Conservation (phyloP, 2,329 filamentous ascomycete species). For the Exophiala dermatitidis region DNA sequence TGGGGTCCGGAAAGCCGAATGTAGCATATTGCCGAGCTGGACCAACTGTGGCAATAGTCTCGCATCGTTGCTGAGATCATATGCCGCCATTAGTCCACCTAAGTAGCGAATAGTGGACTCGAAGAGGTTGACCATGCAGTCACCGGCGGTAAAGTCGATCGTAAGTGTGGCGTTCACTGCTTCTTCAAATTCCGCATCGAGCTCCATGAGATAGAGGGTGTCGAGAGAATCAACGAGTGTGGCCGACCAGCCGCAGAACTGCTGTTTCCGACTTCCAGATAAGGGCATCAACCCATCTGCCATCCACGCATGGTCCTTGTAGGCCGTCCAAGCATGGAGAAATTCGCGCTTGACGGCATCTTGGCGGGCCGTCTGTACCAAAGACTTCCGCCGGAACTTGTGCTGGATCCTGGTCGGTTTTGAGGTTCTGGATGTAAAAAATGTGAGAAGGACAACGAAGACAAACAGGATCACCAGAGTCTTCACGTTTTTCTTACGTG, state of each 20-base stretch:
- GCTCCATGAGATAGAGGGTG: conserved; percentile 56
- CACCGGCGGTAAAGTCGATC: conserved; percentile 47
- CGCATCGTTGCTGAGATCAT: conserved; percentile 45
- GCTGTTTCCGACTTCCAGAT: conserved; percentile 3
- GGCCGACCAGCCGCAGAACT: conserved; percentile 42
- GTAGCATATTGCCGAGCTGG: conserved; percentile 50
- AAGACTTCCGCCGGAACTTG: background rate
- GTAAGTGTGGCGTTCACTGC: conserved; percentile 47
- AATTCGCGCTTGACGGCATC: conserved; percentile 13
- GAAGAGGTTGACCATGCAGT: conserved; percentile 39
- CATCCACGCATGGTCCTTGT: conserved; percentile 14
- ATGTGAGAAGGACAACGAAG: background rate
- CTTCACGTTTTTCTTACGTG: background rate
- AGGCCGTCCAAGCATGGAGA: conserved; percentile 10
- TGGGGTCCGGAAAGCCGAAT: conserved; percentile 36
- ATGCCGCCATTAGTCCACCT: conserved; percentile 47
- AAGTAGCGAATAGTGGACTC: conserved; percentile 49
- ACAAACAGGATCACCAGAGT: background rate
- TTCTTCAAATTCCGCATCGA: conserved; percentile 50
- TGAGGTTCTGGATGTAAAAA: background rate
- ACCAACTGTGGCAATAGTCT: conserved; percentile 46
- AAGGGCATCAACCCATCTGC: conserved; percentile 8
- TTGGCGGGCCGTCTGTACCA: conserved; percentile 4
- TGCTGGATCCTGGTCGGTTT: conserved; percentile 3
- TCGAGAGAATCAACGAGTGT: conserved; percentile 56